Conservation (phyloP, 768 basidiomycete species). For the Cyathus striatus region DNA sequence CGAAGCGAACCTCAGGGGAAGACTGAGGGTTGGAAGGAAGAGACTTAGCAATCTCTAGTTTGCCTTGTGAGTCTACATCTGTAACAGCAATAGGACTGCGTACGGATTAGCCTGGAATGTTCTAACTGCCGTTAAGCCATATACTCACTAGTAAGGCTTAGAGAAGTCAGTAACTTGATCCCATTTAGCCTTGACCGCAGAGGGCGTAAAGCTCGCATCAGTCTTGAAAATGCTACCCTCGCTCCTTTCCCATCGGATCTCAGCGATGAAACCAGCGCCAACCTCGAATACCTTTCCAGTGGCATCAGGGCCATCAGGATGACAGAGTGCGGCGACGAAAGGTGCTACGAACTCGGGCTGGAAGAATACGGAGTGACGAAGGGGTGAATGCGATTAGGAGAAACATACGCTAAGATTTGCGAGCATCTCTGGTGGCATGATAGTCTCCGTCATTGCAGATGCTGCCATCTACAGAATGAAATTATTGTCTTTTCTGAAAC, state of each 20-base stretch:
- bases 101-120: not conserved
- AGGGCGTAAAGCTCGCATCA: constrained; percentile 88
- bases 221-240: constrained; percentile 86
- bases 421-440: constrained; percentile 93
- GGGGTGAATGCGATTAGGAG: no score
- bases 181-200: constrained; percentile 88
- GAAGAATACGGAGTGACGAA: not conserved
- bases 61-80: constrained; percentile 57
- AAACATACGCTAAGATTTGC: constrained; percentile 68
- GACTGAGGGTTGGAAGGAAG: constrained; percentile 67
- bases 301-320: constrained; percentile 77
- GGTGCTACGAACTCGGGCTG: constrained; percentile 93
- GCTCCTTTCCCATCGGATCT: constrained; percentile 91
- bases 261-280: constrained; percentile 88
- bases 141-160: constrained; percentile 58
- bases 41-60: constrained; percentile 59
- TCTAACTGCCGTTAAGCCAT: not conserved
- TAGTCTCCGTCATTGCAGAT: constrained; percentile 91
- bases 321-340: constrained; percentile 82
- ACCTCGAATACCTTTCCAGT: constrained; percentile 86
- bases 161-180: constrained; percentile 75
- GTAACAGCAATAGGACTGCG: constrained; percentile 57
- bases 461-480: constrained; percentile 69
- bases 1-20: constrained; percentile 69
- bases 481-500: not conserved